Evolutionary conservation across 192 early-diverging fungal genomes (phyloP), one percentile per base, ranked within the genome.

Genomic region (Umbelopsis sp.): DNA sequence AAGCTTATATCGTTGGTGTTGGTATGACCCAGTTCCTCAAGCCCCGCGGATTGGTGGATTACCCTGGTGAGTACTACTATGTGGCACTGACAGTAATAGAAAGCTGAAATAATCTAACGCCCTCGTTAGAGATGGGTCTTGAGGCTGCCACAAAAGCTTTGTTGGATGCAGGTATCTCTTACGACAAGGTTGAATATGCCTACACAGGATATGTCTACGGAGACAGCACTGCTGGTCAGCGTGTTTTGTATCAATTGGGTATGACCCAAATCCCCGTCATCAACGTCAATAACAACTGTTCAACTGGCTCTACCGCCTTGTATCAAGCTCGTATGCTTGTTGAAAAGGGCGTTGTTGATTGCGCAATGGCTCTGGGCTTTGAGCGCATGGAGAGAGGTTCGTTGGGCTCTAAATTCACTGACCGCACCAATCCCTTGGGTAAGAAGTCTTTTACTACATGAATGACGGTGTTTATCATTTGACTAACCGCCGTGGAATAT

Each of bases 211-310:
- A 74, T 53, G 77, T 82, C 68, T 90, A 83, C 71, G 87, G 86
- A 50, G 90, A 91, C 70, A 84, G 81, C 15, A 91, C 90, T 15
- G 83, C 81, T 46, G 91, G 90, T 33, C 91, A 92, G 76, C 84
- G 91, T 30, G 86, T 82, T 3, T 69, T 92, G 25, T 91, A 91
- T 70, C 90, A 90, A 73, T 79, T 91, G n/a, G 90, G 89, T 20
- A 85, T 91, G 84, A 89, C 87, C 16, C 88, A 90, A 69, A 90
- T 90, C 58, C 88, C 88, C 12, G 81, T 82, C 20, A 79, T 82
- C 71, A 92, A 92, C 66, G 88, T 90, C 66, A 91, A 91, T 81
- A 92, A 92, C 85, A 91, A 90, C 75, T 90, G 91, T 79, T 85
- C 91, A 4, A 91, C 91, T 67, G 90, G 90, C 6, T 90, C 90